Base-by-base conservation (phyloP, 176 grass and related monocot genomes). In the Oryza meyeriana region DNA sequence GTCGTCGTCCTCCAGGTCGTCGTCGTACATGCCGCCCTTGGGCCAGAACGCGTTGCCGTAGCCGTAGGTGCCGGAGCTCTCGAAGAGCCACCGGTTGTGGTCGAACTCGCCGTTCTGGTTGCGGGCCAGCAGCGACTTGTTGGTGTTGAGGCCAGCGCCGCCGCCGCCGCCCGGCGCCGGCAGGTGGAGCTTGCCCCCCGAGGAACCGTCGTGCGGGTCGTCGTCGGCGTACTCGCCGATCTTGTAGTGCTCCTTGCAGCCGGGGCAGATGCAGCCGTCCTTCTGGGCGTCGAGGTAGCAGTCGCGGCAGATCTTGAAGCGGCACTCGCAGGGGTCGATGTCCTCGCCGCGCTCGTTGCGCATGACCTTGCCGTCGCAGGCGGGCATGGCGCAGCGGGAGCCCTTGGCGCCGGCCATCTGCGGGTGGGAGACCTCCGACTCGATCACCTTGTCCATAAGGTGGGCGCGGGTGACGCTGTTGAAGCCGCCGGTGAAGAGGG, bases 181-280 rank as follows among this genome's bases (percentile, higher is more conserved):
- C 10, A 94, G 94, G 27, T 89, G 84, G 26, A 89, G 85, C 20
- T 91, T 91, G 44, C 1, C 8, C 0, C 82, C 70, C 0, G 81
- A 58, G 2, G 81, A 12, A 8, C 61, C 64, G 44, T 96, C 86
- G 1, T 50, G n/a, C 2, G 86, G 73, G 31, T 98, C 92, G 11
- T 98, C 93, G 0, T 95, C 96, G 48, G 89, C 92, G 78, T 87
- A 90, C 22, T 98, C 96, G 2, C 89, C 89, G 6, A 90, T 93
- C 85, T 93, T 98, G 87, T 98, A 98, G 41, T 84, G 92, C 86
- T 98, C 96, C 84, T 98, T 98, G 87, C 96, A 98, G 0, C 96
- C 96, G 0, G 96, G 95, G 87, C 96, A 98, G 50, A 81, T 8
- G 24, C 90, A 90, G 0, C 89, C 82, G 12, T 89, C 79, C 79